These are phyloP conservation scores for Verticillium nonalfalfae DNA, from an alignment of 2,329 filamentous ascomycete genomes.

Conservation along the genomic window DNA sequence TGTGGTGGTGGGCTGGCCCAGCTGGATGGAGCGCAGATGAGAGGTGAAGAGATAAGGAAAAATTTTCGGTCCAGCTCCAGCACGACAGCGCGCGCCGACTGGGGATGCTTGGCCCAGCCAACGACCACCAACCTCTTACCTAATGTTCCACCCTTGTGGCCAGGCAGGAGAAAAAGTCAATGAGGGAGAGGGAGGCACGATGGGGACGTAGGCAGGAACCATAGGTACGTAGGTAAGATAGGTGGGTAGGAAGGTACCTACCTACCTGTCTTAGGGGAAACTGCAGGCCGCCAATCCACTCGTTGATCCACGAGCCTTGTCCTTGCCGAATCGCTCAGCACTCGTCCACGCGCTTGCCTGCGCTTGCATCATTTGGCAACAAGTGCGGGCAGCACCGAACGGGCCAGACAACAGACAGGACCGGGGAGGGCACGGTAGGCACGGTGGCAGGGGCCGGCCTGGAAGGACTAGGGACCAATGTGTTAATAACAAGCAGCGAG, in stretches of 20 bases:
- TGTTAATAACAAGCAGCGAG: constrained; percentile 4
- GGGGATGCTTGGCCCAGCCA: constrained; percentile 4
- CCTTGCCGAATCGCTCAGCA: background rate
- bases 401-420: background rate
- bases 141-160: background rate
- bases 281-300: background rate
- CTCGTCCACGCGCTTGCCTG: background rate
- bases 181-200: background rate
- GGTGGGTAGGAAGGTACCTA: too few relatives aligned
- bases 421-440: background rate
- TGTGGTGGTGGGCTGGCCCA: background rate
- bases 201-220: too few relatives aligned
- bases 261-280: background rate
- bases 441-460: background rate
- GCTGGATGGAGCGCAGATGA: background rate
- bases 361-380: background rate
- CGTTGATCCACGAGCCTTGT: constrained; percentile 2
- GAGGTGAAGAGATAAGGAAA: constrained; percentile 11
- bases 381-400: background rate
- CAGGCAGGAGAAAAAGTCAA: background rate
- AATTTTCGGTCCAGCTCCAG: constrained; percentile 6
- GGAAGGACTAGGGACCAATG: background rate
- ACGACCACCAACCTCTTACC: constrained; percentile 7
- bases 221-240: too few relatives aligned
- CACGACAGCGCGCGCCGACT: background rate